Base-by-base conservation (phyloP, 169 alveolate genomes). In the Cryptosporidium sp. region DNA sequence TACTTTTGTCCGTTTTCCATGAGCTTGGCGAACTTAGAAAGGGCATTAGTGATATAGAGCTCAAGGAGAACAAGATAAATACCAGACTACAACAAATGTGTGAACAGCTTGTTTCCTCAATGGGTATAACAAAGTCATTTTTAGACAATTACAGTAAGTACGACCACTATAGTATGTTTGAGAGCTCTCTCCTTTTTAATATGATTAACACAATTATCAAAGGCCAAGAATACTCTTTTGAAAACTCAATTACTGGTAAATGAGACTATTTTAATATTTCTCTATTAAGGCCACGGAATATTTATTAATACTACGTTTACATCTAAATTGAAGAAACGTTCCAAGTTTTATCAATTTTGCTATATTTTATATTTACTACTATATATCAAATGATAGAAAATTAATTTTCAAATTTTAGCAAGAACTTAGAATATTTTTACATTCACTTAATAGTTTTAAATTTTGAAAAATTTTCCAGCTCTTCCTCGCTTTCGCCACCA, bases 141-240 rank as follows among this genome's bases (percentile, higher is more conserved):
- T 26, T 80, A 12, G 48, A 80, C 21, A 37, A 33, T 0, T 67
- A 80, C 52, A 41, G 41, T 10, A 41, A 33, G 16, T 48, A 62
- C n/a, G 89, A 80, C 26, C 39, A 29, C 29, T 16, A 9, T 10
- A 65, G 74, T 14, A 80, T 80, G 89, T 48, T 80, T 26, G 75
- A 62, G 48, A 80, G 75, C 26, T 62, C 89, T 31, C 89, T 62
- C 37, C 65, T 80, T 12, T 26, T 41, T n/a, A 80, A 62, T 65
- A 59, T 62, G 41, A 48, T 65, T 37, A 55, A 67, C 26, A 12
- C 89, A 6, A 41, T 80, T 8, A 23, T 80, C 8, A 65, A 80
- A 26, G 71, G 33, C 5, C 86, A 35, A n/a, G 52, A 59, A 69
- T 31, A 16, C 35, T 67, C 51, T 14, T 67, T 21, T 33, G 73